Conservation (phyloP, 2,329 filamentous ascomycete genomes). For the Neonectria punicea region DNA sequence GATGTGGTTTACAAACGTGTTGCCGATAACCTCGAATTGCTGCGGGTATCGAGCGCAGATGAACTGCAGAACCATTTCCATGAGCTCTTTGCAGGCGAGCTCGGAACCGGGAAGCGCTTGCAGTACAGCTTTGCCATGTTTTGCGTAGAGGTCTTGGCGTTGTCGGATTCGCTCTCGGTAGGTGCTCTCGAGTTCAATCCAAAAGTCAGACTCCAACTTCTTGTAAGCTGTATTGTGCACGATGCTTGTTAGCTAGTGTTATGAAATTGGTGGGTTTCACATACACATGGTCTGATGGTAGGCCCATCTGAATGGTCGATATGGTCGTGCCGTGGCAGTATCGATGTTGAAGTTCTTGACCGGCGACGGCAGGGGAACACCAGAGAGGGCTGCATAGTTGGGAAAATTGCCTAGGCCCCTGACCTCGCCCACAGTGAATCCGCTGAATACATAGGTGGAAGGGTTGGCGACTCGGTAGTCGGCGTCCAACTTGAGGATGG, state of each 20-base stretch:
- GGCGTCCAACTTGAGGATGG: conserved; percentile 46
- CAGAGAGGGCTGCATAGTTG: conserved; percentile 79
- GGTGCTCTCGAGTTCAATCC: conserved; percentile 85
- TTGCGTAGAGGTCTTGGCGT: conserved; percentile 71
- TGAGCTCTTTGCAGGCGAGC: conserved; percentile 83
- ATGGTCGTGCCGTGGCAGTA: conserved; percentile 77
- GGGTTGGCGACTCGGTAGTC: conserved; percentile 48
- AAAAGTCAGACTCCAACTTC: conserved; percentile 85
- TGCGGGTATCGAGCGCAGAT: conserved; percentile 81
- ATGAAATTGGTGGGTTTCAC: neutral
- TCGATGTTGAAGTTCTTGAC: conserved; percentile 74
- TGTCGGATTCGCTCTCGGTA: conserved; percentile 76
- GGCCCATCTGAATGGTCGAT: conserved; percentile 82
- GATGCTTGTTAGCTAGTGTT: conserved; percentile 45
- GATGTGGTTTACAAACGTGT: conserved; percentile 74
- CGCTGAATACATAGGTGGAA: conserved; percentile 69
- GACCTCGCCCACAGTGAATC: conserved; percentile 77
- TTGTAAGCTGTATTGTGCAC: conserved; percentile 66
- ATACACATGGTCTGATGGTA: conserved; percentile 94
- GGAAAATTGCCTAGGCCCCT: conserved; percentile 79
- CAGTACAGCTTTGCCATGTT: conserved; percentile 73
- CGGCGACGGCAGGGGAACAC: conserved; percentile 75
- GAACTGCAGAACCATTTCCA: conserved; percentile 88
- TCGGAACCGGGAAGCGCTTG: conserved; percentile 78
- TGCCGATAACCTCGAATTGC: conserved; percentile 72